Conservation (phyloP, 805 yeast species). For the Komagataella pseudopastoris region DNA sequence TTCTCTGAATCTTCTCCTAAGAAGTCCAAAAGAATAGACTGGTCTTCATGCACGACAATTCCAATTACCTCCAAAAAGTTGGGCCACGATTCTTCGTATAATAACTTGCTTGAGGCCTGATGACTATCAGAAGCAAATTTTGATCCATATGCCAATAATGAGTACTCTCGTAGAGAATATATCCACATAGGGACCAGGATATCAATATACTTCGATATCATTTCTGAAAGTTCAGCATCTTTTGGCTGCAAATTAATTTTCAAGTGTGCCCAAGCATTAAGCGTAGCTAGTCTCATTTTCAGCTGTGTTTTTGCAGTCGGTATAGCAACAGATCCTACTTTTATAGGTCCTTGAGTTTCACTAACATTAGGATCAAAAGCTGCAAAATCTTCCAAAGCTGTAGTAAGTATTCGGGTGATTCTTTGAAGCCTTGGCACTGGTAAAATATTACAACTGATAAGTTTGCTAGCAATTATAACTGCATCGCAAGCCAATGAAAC, state of each 20-base stretch:
- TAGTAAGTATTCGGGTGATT: constrained; percentile 49
- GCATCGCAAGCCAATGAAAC: constrained; percentile 68
- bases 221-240: constrained; percentile 31
- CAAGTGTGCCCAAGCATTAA: constrained; percentile 65
- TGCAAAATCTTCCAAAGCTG: constrained; percentile 48
- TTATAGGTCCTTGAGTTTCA: constrained; percentile 24
- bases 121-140: constrained; percentile 19
- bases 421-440: constrained; percentile 35
- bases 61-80: constrained; percentile 69
- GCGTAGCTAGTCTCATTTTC: constrained; percentile 42
- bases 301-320: constrained; percentile 30
- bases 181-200: constrained; percentile 72
- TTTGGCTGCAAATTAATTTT: constrained; percentile 18
- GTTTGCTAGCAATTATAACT: constrained; percentile 61
- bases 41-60: constrained; percentile 39
- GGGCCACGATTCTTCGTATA: constrained; percentile 55
- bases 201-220: constrained; percentile 42
- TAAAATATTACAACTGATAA: constrained; percentile 49
- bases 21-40: constrained; percentile 27
- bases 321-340: constrained; percentile 43
- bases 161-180: constrained; percentile 57
- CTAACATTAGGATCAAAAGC: constrained; percentile 10
- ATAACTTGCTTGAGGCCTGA: constrained; percentile 28
- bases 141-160: constrained; percentile 44
- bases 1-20: constrained; percentile 45